These are phyloP conservation scores for Castanopsis chinensis DNA, from an alignment of 306 rosid genomes.

Conservation along the genomic window DNA sequence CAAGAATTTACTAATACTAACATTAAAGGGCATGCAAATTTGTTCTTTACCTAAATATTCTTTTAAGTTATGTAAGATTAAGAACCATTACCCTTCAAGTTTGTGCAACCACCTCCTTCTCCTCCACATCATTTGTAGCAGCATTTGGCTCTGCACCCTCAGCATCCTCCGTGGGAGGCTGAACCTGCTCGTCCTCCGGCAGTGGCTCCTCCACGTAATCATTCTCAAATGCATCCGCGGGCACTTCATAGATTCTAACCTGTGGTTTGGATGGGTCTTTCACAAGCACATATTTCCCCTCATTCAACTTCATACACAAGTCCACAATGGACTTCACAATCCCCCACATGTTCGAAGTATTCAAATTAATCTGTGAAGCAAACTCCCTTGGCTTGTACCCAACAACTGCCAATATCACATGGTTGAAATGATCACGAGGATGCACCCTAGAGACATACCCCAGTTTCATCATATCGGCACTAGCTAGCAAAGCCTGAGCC, in stretches of 20 bases:
- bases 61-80: background rate
- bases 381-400: conserved; percentile 92
- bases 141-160: conserved; percentile 49
- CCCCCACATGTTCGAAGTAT: conserved; percentile 88
- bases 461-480: conserved; percentile 93
- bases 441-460: conserved; percentile 93
- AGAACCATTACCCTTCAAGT: conserved; percentile 38
- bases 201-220: conserved; percentile 97
- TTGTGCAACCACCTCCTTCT: conserved; percentile 41
- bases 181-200: conserved; percentile 92
- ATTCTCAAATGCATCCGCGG: conserved; percentile 81
- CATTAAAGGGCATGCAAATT: too few relatives aligned
- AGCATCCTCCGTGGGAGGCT: conserved; percentile 69
- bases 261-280: conserved; percentile 95
- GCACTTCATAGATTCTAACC: conserved; percentile 94
- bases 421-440: conserved; percentile 93
- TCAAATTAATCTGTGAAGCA: conserved; percentile 75
- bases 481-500: conserved; percentile 76
- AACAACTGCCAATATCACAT: conserved; percentile 81
- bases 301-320: conserved; percentile 90
- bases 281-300: conserved; percentile 87
- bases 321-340: conserved; percentile 97
- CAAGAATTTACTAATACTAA: too few relatives aligned
- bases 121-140: conserved; percentile 51
- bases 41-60: too few relatives aligned